These are phyloP conservation scores for Pseudocercospora ulei DNA, from an alignment of 2,329 filamentous ascomycete species.

Conservation along the genomic window DNA sequence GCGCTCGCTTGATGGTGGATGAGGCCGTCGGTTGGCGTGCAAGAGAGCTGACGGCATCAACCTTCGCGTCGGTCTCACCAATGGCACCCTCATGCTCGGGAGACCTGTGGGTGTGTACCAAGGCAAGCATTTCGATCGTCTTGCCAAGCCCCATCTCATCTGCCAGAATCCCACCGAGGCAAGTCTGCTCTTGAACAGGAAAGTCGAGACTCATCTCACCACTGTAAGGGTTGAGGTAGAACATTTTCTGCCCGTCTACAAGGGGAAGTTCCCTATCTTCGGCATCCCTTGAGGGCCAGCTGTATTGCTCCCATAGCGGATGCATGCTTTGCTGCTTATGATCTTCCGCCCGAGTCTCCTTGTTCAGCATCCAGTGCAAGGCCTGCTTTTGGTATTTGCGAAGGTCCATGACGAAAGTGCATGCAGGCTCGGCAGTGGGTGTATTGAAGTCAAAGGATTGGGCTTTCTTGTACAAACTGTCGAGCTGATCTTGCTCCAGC, in stretches of 20 bases:
- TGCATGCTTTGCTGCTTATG: constrained; percentile 75
- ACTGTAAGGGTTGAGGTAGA: constrained; percentile 96
- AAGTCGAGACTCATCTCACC: constrained; percentile 88
- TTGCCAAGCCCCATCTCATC: constrained; percentile 98
- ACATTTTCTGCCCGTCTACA: constrained; percentile 58
- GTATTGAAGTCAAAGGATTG: constrained; percentile 95
- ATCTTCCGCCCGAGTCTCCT: constrained; percentile 70
- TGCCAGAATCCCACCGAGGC: constrained; percentile 81
- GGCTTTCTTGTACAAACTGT: constrained; percentile 86
- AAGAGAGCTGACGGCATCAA: constrained; percentile 50
- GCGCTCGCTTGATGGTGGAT: constrained; percentile 55
- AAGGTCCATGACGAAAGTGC: constrained; percentile 71
- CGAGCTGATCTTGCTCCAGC: constrained; percentile 88
- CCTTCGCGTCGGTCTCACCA: constrained; percentile 23
- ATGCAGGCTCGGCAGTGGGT: constrained; percentile 71
- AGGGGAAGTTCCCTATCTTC: constrained; percentile 65
- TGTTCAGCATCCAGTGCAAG: constrained; percentile 89
- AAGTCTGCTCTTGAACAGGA: constrained; percentile 87
- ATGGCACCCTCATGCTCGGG: constrained; percentile 30
- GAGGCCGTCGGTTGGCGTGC: constrained; percentile 52
- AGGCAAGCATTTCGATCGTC: constrained; percentile 94
- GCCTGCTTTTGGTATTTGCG: constrained; percentile 94
- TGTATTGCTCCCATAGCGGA: constrained; percentile 92
- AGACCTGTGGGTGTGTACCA: constrained; percentile 74
- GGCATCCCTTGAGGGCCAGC: constrained; percentile 77